These are phyloP conservation scores for Boletellus sp. DNA, from an alignment of 768 basidiomycete species.

Conservation along the genomic window DNA sequence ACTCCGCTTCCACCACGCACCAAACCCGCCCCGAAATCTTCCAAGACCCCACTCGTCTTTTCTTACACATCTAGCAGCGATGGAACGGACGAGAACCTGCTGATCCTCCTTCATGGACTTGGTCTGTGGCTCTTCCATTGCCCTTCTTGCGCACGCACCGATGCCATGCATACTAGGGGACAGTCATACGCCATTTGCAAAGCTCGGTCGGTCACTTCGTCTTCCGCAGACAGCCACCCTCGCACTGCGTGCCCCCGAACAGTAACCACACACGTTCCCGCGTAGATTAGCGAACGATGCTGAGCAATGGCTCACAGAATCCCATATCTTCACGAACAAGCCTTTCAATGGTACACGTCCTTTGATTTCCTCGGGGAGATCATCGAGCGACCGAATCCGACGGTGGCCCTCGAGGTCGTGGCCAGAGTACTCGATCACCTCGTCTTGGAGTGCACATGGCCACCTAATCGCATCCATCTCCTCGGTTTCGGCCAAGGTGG, in stretches of 20 bases:
- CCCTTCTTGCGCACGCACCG: not conserved
- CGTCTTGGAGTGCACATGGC: slow-evolving; percentile 60
- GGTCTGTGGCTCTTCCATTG: slow-evolving; percentile 43
- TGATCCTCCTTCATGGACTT: slow-evolving; percentile 82
- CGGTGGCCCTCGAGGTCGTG: slow-evolving; percentile 57
- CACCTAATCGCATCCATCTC: slow-evolving; percentile 65
- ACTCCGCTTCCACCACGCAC: slow-evolving; percentile 25
- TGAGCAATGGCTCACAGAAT: slow-evolving; percentile 44
- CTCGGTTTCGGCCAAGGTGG: slow-evolving; percentile 92
- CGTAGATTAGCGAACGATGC: not conserved
- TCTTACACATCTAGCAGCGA: slow-evolving; percentile 72
- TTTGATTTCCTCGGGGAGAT: slow-evolving; percentile 78
- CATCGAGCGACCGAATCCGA: slow-evolving; percentile 69
- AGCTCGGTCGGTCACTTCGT: slow-evolving; percentile 66
- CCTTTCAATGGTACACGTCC: slow-evolving; percentile 84
- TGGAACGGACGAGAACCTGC: slow-evolving; percentile 80
- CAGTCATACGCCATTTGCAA: slow-evolving; percentile 71
- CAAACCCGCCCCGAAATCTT: slow-evolving; percentile 48
- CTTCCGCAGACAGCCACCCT: slow-evolving; percentile 89
- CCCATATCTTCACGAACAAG: slow-evolving; percentile 73
- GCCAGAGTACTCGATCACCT: slow-evolving; percentile 53
- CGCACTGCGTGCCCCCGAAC: slow-evolving; percentile 74
- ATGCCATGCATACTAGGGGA: slow-evolving; percentile 58
- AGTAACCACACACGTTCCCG: slow-evolving; percentile 43
- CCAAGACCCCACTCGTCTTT: slow-evolving; percentile 53